Conservation (phyloP, 805 yeast species). For the Wickerhamiella allomyrinae region DNA sequence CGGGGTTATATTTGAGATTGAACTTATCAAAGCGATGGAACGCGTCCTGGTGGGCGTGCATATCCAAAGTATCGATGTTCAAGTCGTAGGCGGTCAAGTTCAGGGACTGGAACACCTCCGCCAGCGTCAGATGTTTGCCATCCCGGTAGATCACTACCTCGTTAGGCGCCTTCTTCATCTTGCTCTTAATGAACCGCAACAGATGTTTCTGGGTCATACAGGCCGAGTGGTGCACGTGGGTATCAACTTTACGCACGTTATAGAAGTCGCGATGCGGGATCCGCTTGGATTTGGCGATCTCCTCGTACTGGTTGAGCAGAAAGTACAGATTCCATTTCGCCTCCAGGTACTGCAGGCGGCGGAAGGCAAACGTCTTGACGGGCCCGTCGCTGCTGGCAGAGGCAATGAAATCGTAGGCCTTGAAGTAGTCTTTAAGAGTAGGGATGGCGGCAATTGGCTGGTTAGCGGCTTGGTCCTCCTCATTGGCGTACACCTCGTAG, state of each 20-base stretch:
- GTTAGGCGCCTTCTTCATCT: slow-evolving; percentile 71
- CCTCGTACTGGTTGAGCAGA: slow-evolving; percentile 82
- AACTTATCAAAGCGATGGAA: slow-evolving; percentile 97
- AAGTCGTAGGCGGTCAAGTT: slow-evolving; percentile 87
- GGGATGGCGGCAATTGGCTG: slow-evolving; percentile 45
- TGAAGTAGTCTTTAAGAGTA: slow-evolving; percentile 69
- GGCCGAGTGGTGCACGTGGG: slow-evolving; percentile 98
- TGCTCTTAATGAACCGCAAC: slow-evolving; percentile 84
- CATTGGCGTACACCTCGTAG: slow-evolving; percentile 39
- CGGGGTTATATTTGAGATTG: slow-evolving; percentile 91
- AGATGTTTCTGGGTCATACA: slow-evolving; percentile 98
- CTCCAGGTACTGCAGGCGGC: slow-evolving; percentile 83
- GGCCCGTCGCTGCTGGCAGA: slow-evolving; percentile 86
- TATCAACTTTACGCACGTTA: slow-evolving; percentile 91
- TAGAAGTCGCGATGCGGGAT: slow-evolving; percentile 97
- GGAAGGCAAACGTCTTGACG: slow-evolving; percentile 87
- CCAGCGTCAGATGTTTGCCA: slow-evolving; percentile 69
- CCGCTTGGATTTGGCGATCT: slow-evolving; percentile 73
- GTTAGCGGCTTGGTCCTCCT: slow-evolving; percentile 17
- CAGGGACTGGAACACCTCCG: slow-evolving; percentile 83
- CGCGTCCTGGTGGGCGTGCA: slow-evolving; percentile 98
- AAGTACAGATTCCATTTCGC: slow-evolving; percentile 93
- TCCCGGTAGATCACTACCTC: slow-evolving; percentile 92
- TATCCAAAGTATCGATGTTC: slow-evolving; percentile 90
- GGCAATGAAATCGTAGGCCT: slow-evolving; percentile 64